Conservation (phyloP, 2,329 filamentous ascomycete species). For the Trichophyton simii region DNA sequence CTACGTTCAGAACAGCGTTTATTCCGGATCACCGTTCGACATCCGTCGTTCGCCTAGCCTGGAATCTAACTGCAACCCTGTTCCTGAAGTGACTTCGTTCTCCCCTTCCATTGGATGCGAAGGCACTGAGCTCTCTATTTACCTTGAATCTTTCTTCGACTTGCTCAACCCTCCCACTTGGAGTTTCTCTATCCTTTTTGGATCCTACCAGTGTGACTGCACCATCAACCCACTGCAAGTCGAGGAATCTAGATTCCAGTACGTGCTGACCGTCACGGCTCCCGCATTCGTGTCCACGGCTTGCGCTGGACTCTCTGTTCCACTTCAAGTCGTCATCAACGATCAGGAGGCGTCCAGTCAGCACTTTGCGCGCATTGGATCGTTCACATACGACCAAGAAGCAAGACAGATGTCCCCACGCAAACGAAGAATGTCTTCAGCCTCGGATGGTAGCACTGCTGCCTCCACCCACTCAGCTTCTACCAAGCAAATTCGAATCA, state of each 20-base stretch:
- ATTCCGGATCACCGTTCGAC: slow-evolving; percentile 41
- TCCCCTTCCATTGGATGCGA: slow-evolving; percentile 55
- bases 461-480: slow-evolving; percentile 38
- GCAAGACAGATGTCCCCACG: slow-evolving; percentile 31
- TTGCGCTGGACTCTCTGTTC: slow-evolving; percentile 43
- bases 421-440: slow-evolving; percentile 46
- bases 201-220: slow-evolving; percentile 58
- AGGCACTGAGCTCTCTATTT: slow-evolving; percentile 60
- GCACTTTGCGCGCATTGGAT: slow-evolving; percentile 44
- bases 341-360: slow-evolving; percentile 41
- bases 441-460: slow-evolving; percentile 34
- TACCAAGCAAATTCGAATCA: slow-evolving; percentile 37
- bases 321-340: slow-evolving; percentile 49
- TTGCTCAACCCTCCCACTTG: slow-evolving; percentile 46
- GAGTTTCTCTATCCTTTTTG: slow-evolving; percentile 58
- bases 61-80: slow-evolving; percentile 45
- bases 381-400: slow-evolving; percentile 48
- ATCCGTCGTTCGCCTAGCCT: slow-evolving; percentile 56
- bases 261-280: slow-evolving; percentile 58
- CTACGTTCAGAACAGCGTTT: slow-evolving; percentile 28
- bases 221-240: slow-evolving; percentile 50
- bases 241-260: slow-evolving; percentile 51
- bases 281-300: slow-evolving; percentile 51
- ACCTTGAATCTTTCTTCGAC: slow-evolving; percentile 64
- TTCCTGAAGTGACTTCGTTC: slow-evolving; percentile 55